These are phyloP conservation scores for Scenedesmus sp. DNA, from an alignment of 163 green algal genomes.

Conservation along the genomic window DNA sequence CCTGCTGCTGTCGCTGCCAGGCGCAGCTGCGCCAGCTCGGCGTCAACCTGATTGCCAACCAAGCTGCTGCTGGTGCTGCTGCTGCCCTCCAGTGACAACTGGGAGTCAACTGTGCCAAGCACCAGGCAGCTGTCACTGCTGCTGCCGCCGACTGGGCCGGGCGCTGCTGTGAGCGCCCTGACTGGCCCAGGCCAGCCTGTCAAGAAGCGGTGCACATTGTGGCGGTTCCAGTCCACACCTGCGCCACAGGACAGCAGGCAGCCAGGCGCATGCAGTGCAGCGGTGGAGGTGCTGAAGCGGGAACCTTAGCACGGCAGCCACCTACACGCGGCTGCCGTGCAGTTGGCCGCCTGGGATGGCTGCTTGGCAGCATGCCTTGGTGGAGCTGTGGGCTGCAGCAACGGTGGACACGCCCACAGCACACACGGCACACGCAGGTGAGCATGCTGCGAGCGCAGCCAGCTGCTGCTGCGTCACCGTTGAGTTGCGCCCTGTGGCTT, in stretches of 20 bases:
- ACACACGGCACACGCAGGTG: no score
- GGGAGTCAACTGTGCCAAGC: constrained; percentile 36
- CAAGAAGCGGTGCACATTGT: neutral
- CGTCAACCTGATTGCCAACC: neutral
- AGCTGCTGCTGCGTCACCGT: neutral
- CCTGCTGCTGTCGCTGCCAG: neutral
- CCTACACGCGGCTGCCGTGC: no score
- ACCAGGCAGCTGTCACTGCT: constrained; percentile 16
- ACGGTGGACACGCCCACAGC: neutral
- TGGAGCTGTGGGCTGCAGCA: neutral
- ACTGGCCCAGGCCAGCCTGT: constrained; percentile 21
- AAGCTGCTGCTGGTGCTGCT: constrained; percentile 6
- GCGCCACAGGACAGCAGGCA: neutral
- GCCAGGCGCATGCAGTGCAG: neutral
- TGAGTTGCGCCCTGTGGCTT: neutral
- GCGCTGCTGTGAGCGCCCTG: neutral
- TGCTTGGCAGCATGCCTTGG: no score
- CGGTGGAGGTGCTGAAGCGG: neutral
- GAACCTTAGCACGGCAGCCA: neutral
- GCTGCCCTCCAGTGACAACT: neutral
- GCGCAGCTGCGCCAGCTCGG: neutral
- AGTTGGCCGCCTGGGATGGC: no score
- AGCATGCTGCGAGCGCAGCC: neutral
- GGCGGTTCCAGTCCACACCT: constrained; percentile 24
- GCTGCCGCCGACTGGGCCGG: neutral